Evolutionary conservation across 495 filamentous ascomycete species (phyloP), one percentile per base, ranked within the genome.

Genomic region (Physcia stellaris): DNA sequence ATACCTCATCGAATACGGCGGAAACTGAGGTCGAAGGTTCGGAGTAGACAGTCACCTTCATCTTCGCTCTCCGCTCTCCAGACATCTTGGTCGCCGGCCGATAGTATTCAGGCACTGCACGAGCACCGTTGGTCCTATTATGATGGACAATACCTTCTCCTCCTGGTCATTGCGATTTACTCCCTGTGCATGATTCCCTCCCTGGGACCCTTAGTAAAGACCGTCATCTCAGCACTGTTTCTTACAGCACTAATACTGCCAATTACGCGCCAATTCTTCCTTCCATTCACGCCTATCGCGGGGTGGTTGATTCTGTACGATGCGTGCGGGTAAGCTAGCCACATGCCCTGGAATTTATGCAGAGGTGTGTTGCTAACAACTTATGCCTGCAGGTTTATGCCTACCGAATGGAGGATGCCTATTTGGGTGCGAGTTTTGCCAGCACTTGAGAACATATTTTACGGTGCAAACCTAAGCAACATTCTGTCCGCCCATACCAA

Each of bases 351-450:
- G n/a, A 19, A 35, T 36, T 24, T 3, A 13, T n/a, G 3, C 17
- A 22, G 15, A 33, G 16, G 24, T 46, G 23, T n/a, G n/a, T n/a
- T n/a, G 54, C 44, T 36, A 18, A 51, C 26, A 9, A 15, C 9
- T 34, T 9, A 18, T 44, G n/a, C 19, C 17, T 46, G 32, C 54
- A 86, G 81, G 44, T 95, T 92, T 59, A 80, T 95, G 46, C 80
- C 84, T 7, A 69, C 72, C 40, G 81, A 85, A 49, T 86, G 81
- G 60, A 73, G 88, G 28, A 85, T 85, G 32, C 79, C 81, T 30
- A 94, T 96, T 48, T 94, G 86, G 81, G 88, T 94, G 41, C 80
- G 84, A 42, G 83, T 96, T 16, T 68, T 96, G 10, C 88, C 88
- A 3, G 82, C 88, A n/a, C 71, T 96, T 44, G 88, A 96, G 56